Evolutionary conservation across 164 flowering plant genomes (phyloP).

Genomic region (Sextonia rubra): DNA sequence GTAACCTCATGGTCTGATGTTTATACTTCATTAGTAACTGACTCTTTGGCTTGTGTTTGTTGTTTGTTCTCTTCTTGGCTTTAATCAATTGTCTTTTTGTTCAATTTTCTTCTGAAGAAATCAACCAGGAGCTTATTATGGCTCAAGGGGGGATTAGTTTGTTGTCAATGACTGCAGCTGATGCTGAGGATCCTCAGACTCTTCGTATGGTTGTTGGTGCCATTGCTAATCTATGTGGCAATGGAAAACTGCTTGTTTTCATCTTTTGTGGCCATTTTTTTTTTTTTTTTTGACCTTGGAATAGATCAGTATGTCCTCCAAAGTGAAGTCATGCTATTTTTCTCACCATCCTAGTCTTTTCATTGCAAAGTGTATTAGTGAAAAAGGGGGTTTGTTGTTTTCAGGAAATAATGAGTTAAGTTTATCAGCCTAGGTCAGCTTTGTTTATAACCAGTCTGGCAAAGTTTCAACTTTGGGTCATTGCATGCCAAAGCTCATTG

Average conservation of each 20-base stretch:
- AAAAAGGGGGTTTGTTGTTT: too few relatives aligned
- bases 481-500: too few relatives aligned
- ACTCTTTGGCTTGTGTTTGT: not conserved
- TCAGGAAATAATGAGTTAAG: too few relatives aligned
- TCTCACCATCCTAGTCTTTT: too few relatives aligned
- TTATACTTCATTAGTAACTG: not conserved
- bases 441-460: too few relatives aligned
- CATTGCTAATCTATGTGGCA: conserved; percentile 92
- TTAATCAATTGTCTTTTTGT: not conserved
- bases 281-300: not conserved
- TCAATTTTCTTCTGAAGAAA: conserved; percentile 41
- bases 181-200: conserved; percentile 92
- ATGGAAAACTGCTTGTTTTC: conserved; percentile 46
- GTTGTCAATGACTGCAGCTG: conserved; percentile 67
- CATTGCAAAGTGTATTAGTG: too few relatives aligned
- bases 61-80: not conserved
- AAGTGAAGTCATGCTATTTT: not conserved
- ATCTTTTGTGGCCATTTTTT: not conserved
- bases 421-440: too few relatives aligned
- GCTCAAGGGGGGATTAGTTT: conserved; percentile 82
- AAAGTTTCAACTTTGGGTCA: too few relatives aligned
- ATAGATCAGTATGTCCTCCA: not conserved
- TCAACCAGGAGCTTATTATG: conserved; percentile 97
- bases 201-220: conserved; percentile 99
- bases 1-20: not conserved